A percentile compares a stretch with the other conserved stretches of the same genome.
Evolutionary conservation across 441 rosid species (phyloP).

Genomic region (Erodium trifolium): DNA sequence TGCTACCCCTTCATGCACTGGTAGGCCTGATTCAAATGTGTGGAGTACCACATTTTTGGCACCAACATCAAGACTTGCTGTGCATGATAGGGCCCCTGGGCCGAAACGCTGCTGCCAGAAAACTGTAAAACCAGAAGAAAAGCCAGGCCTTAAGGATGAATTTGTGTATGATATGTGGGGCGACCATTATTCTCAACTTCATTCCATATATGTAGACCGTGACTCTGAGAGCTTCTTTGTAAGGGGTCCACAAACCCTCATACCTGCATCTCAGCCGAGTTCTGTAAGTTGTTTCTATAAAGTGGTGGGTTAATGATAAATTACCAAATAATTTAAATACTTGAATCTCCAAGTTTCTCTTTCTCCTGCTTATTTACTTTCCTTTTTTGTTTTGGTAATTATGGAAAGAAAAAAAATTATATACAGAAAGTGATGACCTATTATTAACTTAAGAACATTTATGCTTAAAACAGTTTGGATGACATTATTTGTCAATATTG

Average conservation of each 20-base stretch:
- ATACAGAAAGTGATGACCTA: background rate
- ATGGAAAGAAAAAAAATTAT: background rate
- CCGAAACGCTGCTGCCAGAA: conserved; percentile 31
- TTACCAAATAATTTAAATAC: conserved; percentile 23
- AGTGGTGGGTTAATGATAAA: conserved; percentile 50
- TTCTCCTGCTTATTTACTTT: background rate
- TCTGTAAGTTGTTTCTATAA: conserved; percentile 48
- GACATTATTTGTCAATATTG: background rate
- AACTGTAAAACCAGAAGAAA: conserved; percentile 29
- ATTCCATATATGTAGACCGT: conserved; percentile 28
- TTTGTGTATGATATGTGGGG: conserved; percentile 85
- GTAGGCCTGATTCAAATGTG: conserved; percentile 23
- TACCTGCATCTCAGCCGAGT: conserved; percentile 40
- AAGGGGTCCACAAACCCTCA: conserved; percentile 66
- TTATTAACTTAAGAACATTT: background rate
- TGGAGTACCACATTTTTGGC: conserved; percentile 30
- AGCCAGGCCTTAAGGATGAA: conserved; percentile 26
- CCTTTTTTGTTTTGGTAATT: background rate
- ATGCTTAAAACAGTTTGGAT: background rate
- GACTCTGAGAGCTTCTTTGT: conserved; percentile 72
- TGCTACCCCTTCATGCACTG: conserved; percentile 41
- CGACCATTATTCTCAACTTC: conserved; percentile 58
- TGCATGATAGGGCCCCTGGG: conserved; percentile 78
- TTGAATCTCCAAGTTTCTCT: conserved; percentile 6
- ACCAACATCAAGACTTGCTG: conserved; percentile 41